Evolutionary conservation across 2,329 filamentous ascomycete species (phyloP).

Genomic region (Nigrospora osmanthi): DNA sequence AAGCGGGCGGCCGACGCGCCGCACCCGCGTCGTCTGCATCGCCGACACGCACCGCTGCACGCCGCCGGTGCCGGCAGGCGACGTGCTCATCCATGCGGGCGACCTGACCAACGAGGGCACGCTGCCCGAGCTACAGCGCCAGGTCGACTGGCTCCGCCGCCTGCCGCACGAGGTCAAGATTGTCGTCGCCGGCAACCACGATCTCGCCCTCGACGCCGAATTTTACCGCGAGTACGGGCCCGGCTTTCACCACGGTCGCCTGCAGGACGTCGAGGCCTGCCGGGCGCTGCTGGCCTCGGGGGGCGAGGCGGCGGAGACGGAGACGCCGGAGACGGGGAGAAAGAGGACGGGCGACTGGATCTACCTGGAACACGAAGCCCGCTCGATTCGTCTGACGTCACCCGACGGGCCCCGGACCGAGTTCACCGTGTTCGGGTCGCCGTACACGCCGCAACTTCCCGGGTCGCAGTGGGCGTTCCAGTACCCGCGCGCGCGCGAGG

Average conservation of each 20-base stretch:
- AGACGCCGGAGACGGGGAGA: conserved; percentile 31
- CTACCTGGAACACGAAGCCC: conserved; percentile 55
- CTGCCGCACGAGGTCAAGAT: conserved; percentile 21
- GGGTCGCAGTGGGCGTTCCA: conserved; percentile 56
- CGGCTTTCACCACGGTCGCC: conserved; percentile 47
- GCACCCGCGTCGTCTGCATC: conserved; percentile 64
- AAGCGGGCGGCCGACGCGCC: conserved; percentile 19
- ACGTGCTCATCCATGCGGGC: conserved; percentile 69
- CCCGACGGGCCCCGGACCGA: conserved; percentile 47
- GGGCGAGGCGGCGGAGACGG: conserved; percentile 24
- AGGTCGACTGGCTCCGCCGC: background rate
- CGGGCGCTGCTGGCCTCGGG: conserved; percentile 43
- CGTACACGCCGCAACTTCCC: conserved; percentile 47
- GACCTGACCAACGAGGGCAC: conserved; percentile 70
- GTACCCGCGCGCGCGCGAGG: conserved; percentile 33
- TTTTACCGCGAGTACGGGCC: conserved; percentile 49
- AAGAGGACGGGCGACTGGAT: conserved; percentile 28
- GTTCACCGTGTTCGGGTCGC: conserved; percentile 66
- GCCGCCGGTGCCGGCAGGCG: conserved; percentile 59
- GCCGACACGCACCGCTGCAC: conserved; percentile 68
- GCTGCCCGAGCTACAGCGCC: conserved; percentile 31
- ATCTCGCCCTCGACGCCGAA: conserved; percentile 58
- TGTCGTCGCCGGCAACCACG: conserved; percentile 68
- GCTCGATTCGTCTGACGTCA: conserved; percentile 44
- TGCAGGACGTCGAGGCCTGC: conserved; percentile 46